Percentiles rank a stretch among this genome's conserved stretches.
Evolutionary conservation across 495 filamentous ascomycete genomes (phyloP).

Genomic region (Schizothecium vesticola): DNA sequence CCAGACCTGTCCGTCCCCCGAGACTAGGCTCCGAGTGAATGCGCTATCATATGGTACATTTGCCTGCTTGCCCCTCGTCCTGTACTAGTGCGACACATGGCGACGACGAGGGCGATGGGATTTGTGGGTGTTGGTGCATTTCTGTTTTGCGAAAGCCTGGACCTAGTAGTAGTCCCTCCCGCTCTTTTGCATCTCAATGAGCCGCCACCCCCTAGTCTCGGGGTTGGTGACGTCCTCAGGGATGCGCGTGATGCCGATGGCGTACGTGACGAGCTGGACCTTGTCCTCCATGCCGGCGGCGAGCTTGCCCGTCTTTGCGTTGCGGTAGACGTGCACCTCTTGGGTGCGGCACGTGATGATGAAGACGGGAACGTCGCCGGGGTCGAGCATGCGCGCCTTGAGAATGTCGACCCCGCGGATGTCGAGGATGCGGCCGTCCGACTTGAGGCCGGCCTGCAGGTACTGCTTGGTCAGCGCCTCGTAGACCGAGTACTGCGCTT

Average conservation of each 20-base stretch:
- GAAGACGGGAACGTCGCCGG: constrained; percentile 94
- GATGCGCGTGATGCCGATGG: constrained; percentile 88
- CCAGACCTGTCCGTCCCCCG: not conserved
- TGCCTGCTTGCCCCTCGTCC: not conserved
- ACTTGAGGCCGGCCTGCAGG: constrained; percentile 83
- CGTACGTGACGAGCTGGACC: constrained; percentile 96
- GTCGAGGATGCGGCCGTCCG: constrained; percentile 89
- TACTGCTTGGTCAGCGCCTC: constrained; percentile 92
- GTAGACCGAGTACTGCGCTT: constrained; percentile 91
- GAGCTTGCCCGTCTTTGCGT: constrained; percentile 79
- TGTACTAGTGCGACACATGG: not conserved
- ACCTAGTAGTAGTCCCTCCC: constrained; percentile 68
- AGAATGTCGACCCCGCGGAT: constrained; percentile 90
- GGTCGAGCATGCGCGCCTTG: constrained; percentile 86
- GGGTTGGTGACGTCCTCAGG: constrained; percentile 95
- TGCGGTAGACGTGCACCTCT: constrained; percentile 93
- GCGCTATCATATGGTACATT: not conserved
- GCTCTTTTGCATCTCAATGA: constrained; percentile 98
- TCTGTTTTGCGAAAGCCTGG: not conserved
- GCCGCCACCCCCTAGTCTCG: constrained; percentile 90
- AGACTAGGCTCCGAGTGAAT: not conserved
- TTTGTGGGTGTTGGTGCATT: not conserved
- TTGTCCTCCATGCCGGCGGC: constrained; percentile 99
- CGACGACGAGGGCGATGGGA: not conserved
- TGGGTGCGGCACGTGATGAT: constrained; percentile 96